Evolutionary conservation across 257 asterid genomes (phyloP).

Genomic region (Linderniella brevidens): DNA sequence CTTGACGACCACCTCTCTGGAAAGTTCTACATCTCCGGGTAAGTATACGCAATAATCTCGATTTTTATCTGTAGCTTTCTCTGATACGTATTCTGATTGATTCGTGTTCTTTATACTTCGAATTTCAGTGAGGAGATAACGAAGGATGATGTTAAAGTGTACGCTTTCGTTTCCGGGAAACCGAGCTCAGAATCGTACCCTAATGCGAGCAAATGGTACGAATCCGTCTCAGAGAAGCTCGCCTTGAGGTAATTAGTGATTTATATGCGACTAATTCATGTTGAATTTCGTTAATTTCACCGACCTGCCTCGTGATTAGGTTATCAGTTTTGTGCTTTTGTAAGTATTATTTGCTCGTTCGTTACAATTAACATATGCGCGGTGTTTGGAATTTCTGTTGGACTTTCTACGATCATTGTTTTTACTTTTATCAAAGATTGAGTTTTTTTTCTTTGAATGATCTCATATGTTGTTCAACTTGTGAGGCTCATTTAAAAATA

Average conservation of each 20-base stretch:
- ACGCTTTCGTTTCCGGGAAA: conserved; percentile 28
- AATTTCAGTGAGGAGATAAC: conserved; percentile 41
- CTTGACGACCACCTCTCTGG: not conserved
- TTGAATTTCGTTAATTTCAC: not conserved
- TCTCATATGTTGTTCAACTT: no score
- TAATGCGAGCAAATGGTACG: conserved; percentile 67
- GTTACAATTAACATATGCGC: no score
- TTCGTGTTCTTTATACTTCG: no score
- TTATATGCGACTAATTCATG: not conserved
- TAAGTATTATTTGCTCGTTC: not conserved
- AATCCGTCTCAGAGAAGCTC: conserved; percentile 34
- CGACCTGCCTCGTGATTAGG: not conserved
- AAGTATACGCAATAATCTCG: no score
- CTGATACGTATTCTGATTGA: no score
- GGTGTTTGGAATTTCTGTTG: no score
- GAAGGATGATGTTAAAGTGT: conserved; percentile 65
- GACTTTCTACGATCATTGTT: no score
- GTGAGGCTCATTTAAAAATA: no score
- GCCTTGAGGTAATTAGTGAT: conserved; percentile 32
- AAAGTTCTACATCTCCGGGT: not conserved
- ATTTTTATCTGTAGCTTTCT: no score
- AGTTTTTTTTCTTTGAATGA: no score
- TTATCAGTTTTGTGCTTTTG: not conserved
- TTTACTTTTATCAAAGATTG: no score
- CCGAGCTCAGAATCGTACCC: conserved; percentile 60